Evolutionary conservation across 768 basidiomycete genomes (phyloP), one percentile per base, ranked within the genome.

Genomic region (Tulasnella calospora): DNA sequence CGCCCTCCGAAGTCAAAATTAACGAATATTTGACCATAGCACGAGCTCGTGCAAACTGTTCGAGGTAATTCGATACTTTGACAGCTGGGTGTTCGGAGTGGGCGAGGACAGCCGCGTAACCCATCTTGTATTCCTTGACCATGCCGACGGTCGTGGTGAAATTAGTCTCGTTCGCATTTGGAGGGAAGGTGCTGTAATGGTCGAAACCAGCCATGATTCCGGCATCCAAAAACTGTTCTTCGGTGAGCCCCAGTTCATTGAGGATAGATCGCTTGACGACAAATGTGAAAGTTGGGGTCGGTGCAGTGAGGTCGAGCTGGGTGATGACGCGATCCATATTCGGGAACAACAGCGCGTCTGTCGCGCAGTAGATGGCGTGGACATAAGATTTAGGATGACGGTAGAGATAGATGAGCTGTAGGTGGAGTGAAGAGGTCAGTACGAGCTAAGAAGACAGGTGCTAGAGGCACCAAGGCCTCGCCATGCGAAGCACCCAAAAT

Each of bases 211-310:
- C 90, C 77, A 99, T 89, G 81, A 99, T 92, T 33, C 91, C 92
- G 80, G 96, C 89, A 84, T 99, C 98, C 81, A 99, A 90, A 85
- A 99, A 97, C 83, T 98, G 96, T 83, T 98, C 96, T 81, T 95
- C 91, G 67, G 84, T 86, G 67, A 99, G 87, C 10, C 85, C 87
- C 55, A 92, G 86, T 79, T 92, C 90, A 27, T 82, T 85, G 78
- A 98, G 87, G 80, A 99, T 87, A 35, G 86, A 83, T 40, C 90
- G 89, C 84, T 98, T 99, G 71, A 94, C 93, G 30, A 92, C 89
- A 84, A 89, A 98, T 19, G 91, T 91, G 86, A 98, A 96, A 1
- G 91, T 88, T 0, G 93, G 92, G 57, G 86, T 87, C 57, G 87
- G 79, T 40, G 90, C 87, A 74, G 88, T 84, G 79, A 97, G 90